These are phyloP conservation scores for Hypoxylon lienhwacheense DNA, from an alignment of 495 filamentous ascomycete species.

Conservation along the genomic window DNA sequence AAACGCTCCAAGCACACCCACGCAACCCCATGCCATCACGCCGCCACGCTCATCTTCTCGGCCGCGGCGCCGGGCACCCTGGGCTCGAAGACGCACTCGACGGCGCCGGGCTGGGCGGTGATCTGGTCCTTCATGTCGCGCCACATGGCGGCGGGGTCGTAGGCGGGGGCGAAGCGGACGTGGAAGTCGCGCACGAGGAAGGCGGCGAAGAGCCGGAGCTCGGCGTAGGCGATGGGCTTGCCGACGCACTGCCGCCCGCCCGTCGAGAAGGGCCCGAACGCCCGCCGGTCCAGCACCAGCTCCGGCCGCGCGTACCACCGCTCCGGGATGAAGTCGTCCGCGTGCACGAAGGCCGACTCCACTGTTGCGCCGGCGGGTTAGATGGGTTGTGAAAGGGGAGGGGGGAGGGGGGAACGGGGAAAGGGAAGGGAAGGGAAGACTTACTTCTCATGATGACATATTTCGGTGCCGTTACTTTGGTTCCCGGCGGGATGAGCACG, in stretches of 20 bases:
- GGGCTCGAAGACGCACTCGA: background rate
- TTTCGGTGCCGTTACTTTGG: slow-evolving; percentile 22
- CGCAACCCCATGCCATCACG: no score
- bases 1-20: no score
- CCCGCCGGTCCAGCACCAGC: slow-evolving; percentile 41
- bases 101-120: background rate
- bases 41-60: no score
- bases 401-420: no score
- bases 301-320: slow-evolving; percentile 47
- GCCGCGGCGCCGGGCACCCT: no score
- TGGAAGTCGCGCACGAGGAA: background rate
- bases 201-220: background rate
- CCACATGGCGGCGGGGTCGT: background rate
- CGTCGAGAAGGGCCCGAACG: slow-evolving; percentile 40
- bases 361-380: no score
- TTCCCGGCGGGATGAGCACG: slow-evolving; percentile 44
- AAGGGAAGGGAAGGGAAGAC: background rate
- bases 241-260: slow-evolving; percentile 16
- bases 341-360: slow-evolving; percentile 31
- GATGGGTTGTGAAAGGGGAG: no score
- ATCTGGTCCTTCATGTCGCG: slow-evolving; percentile 8
- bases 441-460: slow-evolving; percentile 24
- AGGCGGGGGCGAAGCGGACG: background rate
- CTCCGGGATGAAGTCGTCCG: slow-evolving; percentile 48
- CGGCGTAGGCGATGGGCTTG: slow-evolving; percentile 1